Base-by-base conservation (phyloP, 1,284 basidiomycete genomes). In the Sporisorium exsertum region DNA sequence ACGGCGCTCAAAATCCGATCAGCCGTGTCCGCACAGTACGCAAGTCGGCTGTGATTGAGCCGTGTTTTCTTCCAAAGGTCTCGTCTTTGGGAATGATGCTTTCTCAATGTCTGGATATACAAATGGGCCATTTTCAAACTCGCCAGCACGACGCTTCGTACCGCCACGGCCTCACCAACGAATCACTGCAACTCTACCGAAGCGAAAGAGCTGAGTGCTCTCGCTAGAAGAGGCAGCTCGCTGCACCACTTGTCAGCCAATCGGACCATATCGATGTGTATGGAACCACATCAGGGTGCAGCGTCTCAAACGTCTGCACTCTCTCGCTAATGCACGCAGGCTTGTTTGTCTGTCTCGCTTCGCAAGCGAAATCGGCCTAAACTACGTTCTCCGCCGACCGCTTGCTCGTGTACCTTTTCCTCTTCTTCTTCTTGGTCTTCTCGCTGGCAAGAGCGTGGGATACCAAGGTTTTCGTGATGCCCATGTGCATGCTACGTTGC, bases 321-420 rank as follows among this genome's bases (percentile, higher is more conserved):
- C 20, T 27, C 18, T 42, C 20, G 42, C 29, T 32, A 32, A 15
- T 53, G 56, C 49, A 24, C 50, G 45, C 46, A 33, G 61, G 49
- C 47, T 67, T 61, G 46, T 57, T 29, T 15, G 40, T 32, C 29
- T 33, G 54, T 58, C 58, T 67, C 55, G 58, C 46, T 50, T 61
- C 47, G 33, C 29, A 67, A 52, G 58, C 65, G 53, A 67, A 51
- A n/a, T 40, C n/a, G 37, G 5, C 37, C 2, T 18, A 5, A 40
- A 5, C 5, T 40, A n/a, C n/a, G 16, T 18, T 16, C 37, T 9
- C 37, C 37, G 18, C 8, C 37, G 37, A 12, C 15, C 37, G 37
- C 37, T 40, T 40, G 15, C 3, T 3, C 29, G 29, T 32, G 10
- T 32, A 10, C 5, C 10, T 32, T 32, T 32, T 32, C 5, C 10